Evolutionary conservation across 768 basidiomycete genomes (phyloP).

Genomic region (Amanita jacksonii): DNA sequence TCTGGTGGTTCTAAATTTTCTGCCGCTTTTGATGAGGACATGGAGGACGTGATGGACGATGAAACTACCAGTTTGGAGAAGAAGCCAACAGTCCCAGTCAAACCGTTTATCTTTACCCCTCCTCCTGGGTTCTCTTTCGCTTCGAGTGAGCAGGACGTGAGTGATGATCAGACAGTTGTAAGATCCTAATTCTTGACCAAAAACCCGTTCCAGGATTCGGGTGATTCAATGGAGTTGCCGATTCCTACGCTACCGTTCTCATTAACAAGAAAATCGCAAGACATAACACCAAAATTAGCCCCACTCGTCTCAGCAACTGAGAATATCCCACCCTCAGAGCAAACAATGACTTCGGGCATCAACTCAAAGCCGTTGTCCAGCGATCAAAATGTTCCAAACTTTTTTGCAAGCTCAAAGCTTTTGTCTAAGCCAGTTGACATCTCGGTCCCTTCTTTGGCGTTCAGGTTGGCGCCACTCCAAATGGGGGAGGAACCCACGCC

Average conservation of each 20-base stretch:
- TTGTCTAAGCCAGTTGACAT: slow-evolving; percentile 31
- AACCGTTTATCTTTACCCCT: slow-evolving; percentile 46
- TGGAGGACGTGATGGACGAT: slow-evolving; percentile 37
- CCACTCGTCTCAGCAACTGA: too few species aligned
- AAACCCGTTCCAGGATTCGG: slow-evolving; percentile 27
- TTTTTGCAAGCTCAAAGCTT: slow-evolving; percentile 47
- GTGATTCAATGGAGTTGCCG: slow-evolving; percentile 55
- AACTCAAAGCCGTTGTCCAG: neutral
- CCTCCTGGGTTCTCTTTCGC: slow-evolving; percentile 61
- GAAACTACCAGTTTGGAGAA: slow-evolving; percentile 31
- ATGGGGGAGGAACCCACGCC: neutral
- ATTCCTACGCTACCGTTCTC: slow-evolving; percentile 58
- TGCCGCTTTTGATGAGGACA: slow-evolving; percentile 46
- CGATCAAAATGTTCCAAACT: slow-evolving; percentile 41
- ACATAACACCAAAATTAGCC: too few species aligned
- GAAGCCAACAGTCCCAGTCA: slow-evolving; percentile 44
- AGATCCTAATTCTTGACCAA: neutral
- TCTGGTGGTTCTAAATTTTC: slow-evolving; percentile 51
- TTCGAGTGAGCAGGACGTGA: slow-evolving; percentile 47
- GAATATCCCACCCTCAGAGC: too few species aligned
- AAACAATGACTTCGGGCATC: too few species aligned
- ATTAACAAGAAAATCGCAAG: slow-evolving; percentile 25
- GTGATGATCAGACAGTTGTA: slow-evolving; percentile 16
- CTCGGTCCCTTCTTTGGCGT: slow-evolving; percentile 17
- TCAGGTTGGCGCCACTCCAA: slow-evolving; percentile 7